phyloP scores from a whole-genome alignment of 208 protist genomes.

The Leishmania aethiopica region DNA sequence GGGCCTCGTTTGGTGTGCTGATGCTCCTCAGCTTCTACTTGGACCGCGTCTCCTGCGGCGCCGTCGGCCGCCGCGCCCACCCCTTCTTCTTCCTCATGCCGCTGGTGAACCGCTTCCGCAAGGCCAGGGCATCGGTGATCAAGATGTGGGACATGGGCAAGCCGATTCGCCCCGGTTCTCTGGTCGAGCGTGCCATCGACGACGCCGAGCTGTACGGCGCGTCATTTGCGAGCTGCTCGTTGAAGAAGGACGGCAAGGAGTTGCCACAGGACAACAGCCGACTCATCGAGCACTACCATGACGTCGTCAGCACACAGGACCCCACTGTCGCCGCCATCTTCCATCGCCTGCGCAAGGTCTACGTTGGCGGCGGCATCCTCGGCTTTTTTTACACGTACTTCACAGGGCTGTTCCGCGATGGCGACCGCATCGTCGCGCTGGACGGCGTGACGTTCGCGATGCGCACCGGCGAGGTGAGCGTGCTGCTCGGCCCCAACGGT shows the following conservation, averaged over 20 bases:
- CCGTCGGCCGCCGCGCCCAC: slow-evolving; percentile 55
- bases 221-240: slow-evolving; percentile 3
- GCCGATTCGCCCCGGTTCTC: slow-evolving; percentile 26
- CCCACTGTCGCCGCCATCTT: slow-evolving; percentile 43
- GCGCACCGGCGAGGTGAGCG: slow-evolving; percentile 67
- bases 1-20: slow-evolving; percentile 65
- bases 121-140: slow-evolving; percentile 26
- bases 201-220: slow-evolving; percentile 1
- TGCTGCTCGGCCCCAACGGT: slow-evolving; percentile 88
- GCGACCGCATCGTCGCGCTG: slow-evolving; percentile 60
- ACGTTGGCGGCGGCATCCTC: slow-evolving; percentile 62
- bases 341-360: slow-evolving; percentile 58
- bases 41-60: slow-evolving; percentile 76
- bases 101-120: slow-evolving; percentile 47
- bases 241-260: slow-evolving; percentile 20
- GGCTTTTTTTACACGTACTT: slow-evolving; percentile 72
- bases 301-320: slow-evolving; percentile 42
- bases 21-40: slow-evolving; percentile 83
- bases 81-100: slow-evolving; percentile 77
- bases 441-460: slow-evolving; percentile 73
- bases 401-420: slow-evolving; percentile 54
- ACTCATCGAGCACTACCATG: slow-evolving; percentile 48
- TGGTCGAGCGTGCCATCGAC: slow-evolving; percentile 17
- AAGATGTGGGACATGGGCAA: slow-evolving; percentile 38
- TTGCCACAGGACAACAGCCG: neutral